A percentile compares a stretch with the other conserved stretches of the same genome.
Conservation (phyloP, 164 flowering plant species). For the Paratinospora sagittata region DNA sequence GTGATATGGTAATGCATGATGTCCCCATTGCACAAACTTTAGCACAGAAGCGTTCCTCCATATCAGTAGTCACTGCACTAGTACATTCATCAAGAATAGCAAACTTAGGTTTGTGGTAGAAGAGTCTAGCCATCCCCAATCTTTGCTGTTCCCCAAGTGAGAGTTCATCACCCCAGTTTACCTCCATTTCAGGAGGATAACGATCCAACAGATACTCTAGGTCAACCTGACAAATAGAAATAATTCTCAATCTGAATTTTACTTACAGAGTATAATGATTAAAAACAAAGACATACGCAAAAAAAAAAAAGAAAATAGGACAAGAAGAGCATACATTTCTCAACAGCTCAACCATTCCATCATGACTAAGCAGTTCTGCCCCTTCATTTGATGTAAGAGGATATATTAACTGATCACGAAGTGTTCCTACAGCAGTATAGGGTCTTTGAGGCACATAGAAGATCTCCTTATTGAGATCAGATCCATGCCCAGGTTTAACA, state of each 20-base stretch:
- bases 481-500: slow-evolving; percentile 94
- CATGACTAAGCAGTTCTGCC: slow-evolving; percentile 60
- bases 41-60: slow-evolving; percentile 98
- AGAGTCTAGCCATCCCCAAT: slow-evolving; percentile 97
- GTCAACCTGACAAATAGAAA: slow-evolving; percentile 57
- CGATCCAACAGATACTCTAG: slow-evolving; percentile 93
- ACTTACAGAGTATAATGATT: neutral
- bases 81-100: slow-evolving; percentile 99
- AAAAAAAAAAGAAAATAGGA: slow-evolving; percentile 3
- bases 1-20: slow-evolving; percentile 97
- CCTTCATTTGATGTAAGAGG: slow-evolving; percentile 83
- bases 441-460: slow-evolving; percentile 99
- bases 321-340: slow-evolving; percentile 58
- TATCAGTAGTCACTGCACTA: slow-evolving; percentile 98
- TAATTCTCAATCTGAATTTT: neutral
- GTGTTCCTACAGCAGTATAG: slow-evolving; percentile 96
- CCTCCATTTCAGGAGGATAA: slow-evolving; percentile 80
- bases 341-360: slow-evolving; percentile 84
- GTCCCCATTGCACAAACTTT: slow-evolving; percentile 99
- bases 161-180: slow-evolving; percentile 98
- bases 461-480: slow-evolving; percentile 97
- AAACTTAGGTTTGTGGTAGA: slow-evolving; percentile 97
- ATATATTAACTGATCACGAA: slow-evolving; percentile 95
- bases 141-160: slow-evolving; percentile 98
- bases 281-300: neutral